Conservation (phyloP, 176 grass and related monocot species). For the Ananas comosus region DNA sequence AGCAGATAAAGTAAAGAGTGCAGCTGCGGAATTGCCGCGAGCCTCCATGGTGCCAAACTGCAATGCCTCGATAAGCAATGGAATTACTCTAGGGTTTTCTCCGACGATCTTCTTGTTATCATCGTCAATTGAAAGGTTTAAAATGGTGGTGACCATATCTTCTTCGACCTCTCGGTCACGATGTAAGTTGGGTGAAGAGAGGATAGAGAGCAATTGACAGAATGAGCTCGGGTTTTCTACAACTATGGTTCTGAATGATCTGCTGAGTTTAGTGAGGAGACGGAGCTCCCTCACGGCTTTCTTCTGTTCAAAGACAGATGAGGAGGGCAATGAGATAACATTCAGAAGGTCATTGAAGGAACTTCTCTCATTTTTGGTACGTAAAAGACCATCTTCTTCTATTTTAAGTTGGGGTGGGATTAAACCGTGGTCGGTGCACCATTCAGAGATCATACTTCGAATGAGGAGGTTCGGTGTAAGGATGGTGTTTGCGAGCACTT, state of each 20-base stretch:
- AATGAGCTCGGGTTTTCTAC: conserved; percentile 57
- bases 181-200: conserved; percentile 40
- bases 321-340: conserved; percentile 45
- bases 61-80: conserved; percentile 55
- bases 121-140: conserved; percentile 84
- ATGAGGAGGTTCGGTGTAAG: conserved; percentile 59
- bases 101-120: conserved; percentile 72
- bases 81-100: conserved; percentile 50
- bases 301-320: conserved; percentile 41
- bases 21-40: conserved; percentile 66
- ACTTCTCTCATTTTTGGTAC: conserved; percentile 38
- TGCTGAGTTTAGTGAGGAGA: conserved; percentile 57
- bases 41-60: conserved; percentile 54
- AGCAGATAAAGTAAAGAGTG: conserved; percentile 70
- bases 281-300: conserved; percentile 57
- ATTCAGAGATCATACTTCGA: conserved; percentile 50
- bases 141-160: conserved; percentile 74
- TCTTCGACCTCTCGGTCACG: conserved; percentile 53
- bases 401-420: conserved; percentile 26
- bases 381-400: conserved; percentile 22
- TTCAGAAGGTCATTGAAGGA: conserved; percentile 46
- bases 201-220: conserved; percentile 41
- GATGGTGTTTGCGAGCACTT: conserved; percentile 46
- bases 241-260: conserved; percentile 56
- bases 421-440: conserved; percentile 49